These are phyloP conservation scores for Plantago rigida DNA, from an alignment of 305 asterid genomes.

Conservation along the genomic window DNA sequence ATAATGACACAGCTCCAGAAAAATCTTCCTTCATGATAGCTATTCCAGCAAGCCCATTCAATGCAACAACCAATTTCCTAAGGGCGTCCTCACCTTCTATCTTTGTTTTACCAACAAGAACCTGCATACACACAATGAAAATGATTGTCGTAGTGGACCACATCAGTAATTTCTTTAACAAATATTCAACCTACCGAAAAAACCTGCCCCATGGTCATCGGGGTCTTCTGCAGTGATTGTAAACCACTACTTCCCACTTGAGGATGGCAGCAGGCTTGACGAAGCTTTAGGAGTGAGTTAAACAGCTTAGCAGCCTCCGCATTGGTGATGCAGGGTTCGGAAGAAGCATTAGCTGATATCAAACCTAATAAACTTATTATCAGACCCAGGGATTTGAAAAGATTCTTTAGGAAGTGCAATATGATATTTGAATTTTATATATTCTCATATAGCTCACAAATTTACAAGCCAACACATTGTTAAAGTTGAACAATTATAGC, in stretches of 20 bases:
- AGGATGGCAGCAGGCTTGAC: constrained; percentile 99
- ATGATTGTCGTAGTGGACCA: constrained; percentile 15
- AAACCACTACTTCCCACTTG: constrained; percentile 98
- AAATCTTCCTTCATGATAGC: constrained; percentile 73
- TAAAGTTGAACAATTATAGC: constrained; percentile 18
- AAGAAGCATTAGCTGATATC: constrained; percentile 32
- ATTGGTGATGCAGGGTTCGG: constrained; percentile 55
- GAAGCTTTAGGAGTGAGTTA: constrained; percentile 91
- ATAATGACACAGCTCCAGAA: constrained; percentile 60
- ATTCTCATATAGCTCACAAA: constrained; percentile 17
- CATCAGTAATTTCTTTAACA: constrained; percentile 16
- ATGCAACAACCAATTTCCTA: constrained; percentile 71
- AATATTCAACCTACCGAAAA: constrained; percentile 54
- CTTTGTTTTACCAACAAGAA: constrained; percentile 83
- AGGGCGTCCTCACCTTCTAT: constrained; percentile 95
- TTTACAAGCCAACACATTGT: constrained; percentile 11
- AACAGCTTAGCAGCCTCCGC: constrained; percentile 87
- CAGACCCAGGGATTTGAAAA: constrained; percentile 24
- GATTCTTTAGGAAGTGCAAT: constrained; percentile 5
- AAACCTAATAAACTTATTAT: constrained; percentile 37
- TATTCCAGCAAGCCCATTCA: constrained; percentile 96
- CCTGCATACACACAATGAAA: constrained; percentile 40
- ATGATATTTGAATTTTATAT: constrained; percentile 10
- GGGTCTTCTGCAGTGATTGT: constrained; percentile 84
- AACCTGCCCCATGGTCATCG: constrained; percentile 97